Conservation (phyloP, 2,329 filamentous ascomycete genomes). For the Coniochaeta hoffmannii region DNA sequence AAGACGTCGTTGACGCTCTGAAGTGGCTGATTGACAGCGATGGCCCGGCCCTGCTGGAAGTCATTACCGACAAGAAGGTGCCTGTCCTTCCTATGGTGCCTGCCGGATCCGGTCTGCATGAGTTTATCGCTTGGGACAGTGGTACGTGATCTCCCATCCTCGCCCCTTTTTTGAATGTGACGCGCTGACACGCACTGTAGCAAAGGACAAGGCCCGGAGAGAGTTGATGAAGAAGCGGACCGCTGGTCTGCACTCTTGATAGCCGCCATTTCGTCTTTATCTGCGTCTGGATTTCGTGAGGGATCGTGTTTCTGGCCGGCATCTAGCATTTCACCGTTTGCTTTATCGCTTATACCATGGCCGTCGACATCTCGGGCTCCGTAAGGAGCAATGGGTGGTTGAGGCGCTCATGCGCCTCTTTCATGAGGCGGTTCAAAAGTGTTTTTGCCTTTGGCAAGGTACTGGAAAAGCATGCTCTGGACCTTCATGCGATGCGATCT, state of each 20-base stretch:
- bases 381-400: neutral
- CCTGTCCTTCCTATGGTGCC: conserved; percentile 98
- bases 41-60: conserved; percentile 87
- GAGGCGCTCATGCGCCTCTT: neutral
- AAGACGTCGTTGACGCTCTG: conserved; percentile 69
- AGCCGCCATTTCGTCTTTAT: neutral
- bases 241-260: conserved; percentile 33
- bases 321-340: conserved; percentile 1
- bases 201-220: conserved; percentile 60
- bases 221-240: conserved; percentile 60
- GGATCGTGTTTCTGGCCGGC: neutral
- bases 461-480: neutral
- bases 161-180: conserved; percentile 8
- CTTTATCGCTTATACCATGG: conserved; percentile 2
- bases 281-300: neutral
- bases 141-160: conserved; percentile 38
- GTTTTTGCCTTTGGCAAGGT: neutral
- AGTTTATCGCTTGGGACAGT: conserved; percentile 85
- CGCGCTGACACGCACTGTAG: conserved; percentile 36
- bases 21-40: conserved; percentile 85
- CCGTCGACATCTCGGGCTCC: neutral
- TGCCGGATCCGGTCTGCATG: conserved; percentile 76
- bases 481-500: neutral
- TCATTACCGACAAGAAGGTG: conserved; percentile 85
- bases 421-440: neutral